Base-by-base conservation (phyloP, 257 asterid genomes). In the Misopates orontium region DNA sequence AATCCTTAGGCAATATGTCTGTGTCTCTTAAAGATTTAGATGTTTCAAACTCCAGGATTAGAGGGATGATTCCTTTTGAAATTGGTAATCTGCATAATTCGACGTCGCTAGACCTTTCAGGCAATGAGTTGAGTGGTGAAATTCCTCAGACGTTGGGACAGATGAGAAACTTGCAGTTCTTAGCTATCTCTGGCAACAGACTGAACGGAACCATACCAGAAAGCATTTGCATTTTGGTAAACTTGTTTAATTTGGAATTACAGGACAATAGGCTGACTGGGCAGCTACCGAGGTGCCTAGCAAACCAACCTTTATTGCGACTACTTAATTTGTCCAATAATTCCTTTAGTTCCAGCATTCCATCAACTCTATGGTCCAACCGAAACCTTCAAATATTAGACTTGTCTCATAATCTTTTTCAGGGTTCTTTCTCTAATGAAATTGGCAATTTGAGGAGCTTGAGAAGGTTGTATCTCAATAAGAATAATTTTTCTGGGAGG, bases 1-100 rank as follows among this genome's bases (percentile, higher is more conserved):
- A n/a, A n/a, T n/a, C n/a, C n/a, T 74, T 64, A 3, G 68, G 72
- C 8, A 74, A 74, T 62, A 23, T 71, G 18, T 75, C 77, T 1
- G 12, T 66, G n/a, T n/a, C n/a, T 42, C 42, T 70, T 16, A 58
- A 39, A 22, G n/a, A 0, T 1, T 0, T 52, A 70, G 18, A 1
- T 0, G 1, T 73, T 70, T 13, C 0, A 0, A 23, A 25, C 52
- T 25, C 42, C n/a, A n/a, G 68, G 8, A 41, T 75, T 39, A 64
- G 18, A 56, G 75, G 79, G 56, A 12, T 10, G 14, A 64, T 75
- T 52, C 79, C 79, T 0, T 13, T 22, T 36, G 64, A 62, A 36
- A 24, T 74, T n/a, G n/a, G n/a, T n/a, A n/a, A n/a, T n/a, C n/a
- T n/a, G n/a, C n/a, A n/a, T n/a, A n/a, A n/a, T n/a, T 17, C 65